These are phyloP conservation scores for Pilaira anomala DNA, from an alignment of 192 early-diverging fungal genomes.

Conservation along the genomic window DNA sequence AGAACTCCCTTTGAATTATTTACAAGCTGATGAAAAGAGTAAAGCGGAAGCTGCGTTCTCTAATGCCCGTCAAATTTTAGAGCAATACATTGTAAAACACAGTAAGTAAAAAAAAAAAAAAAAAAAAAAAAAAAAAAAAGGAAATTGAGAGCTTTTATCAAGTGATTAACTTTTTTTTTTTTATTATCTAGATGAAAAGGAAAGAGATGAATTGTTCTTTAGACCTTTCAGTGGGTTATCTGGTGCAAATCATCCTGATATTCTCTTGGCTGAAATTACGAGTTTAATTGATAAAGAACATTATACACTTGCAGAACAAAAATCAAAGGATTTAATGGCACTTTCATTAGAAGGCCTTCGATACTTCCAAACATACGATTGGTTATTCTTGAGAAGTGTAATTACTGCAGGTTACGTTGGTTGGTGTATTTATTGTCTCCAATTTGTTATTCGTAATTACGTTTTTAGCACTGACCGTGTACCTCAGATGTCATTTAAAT, in stretches of 20 bases:
- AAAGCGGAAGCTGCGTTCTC: conserved; percentile 73
- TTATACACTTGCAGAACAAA: conserved; percentile 65
- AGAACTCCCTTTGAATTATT: conserved; percentile 76
- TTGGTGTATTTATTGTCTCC: conserved; percentile 83
- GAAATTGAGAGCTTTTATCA: no score
- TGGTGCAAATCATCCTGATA: conserved; percentile 46
- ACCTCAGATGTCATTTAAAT: neutral
- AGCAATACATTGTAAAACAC: conserved; percentile 85
- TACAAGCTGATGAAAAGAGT: conserved; percentile 67
- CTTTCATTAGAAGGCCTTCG: conserved; percentile 81
- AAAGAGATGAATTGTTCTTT: conserved; percentile 76
- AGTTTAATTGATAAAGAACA: conserved; percentile 54
- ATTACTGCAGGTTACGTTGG: conserved; percentile 85
- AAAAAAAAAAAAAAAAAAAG: neutral
- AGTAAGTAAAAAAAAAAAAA: conserved; percentile 20
- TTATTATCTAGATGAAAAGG: conserved; percentile 58
- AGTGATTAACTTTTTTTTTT: neutral
- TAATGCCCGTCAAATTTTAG: conserved; percentile 83
- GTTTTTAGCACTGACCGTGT: conserved; percentile 26
- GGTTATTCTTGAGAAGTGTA: conserved; percentile 84
- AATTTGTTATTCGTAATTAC: conserved; percentile 74
- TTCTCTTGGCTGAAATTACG: conserved; percentile 56
- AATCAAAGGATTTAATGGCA: conserved; percentile 59
- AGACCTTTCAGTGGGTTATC: conserved; percentile 69
- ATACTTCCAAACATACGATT: conserved; percentile 97